A percentile compares a stretch with the other conserved stretches of the same genome.
Evolutionary conservation across 345 rosid species (phyloP).

Genomic region (Moricandia moricandioides): DNA sequence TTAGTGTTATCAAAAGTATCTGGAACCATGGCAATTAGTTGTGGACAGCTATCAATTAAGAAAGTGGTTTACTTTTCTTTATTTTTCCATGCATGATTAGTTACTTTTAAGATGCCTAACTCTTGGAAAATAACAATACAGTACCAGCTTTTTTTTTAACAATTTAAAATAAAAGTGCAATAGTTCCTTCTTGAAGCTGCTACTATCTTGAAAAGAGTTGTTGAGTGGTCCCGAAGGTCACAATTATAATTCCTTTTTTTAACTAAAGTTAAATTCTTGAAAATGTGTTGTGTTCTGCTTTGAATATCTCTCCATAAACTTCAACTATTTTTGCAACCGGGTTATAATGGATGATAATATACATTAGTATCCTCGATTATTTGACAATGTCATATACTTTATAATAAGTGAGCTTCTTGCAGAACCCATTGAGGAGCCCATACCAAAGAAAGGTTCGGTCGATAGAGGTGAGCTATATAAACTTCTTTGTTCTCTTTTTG

Average conservation of each 20-base stretch:
- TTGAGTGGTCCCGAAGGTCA: neutral
- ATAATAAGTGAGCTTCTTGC: conserved; percentile 28
- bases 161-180: neutral
- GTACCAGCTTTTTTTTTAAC: neutral
- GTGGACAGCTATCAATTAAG: conserved; percentile 27
- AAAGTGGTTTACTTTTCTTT: conserved; percentile 28
- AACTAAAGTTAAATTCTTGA: neutral
- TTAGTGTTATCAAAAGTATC: conserved; percentile 6
- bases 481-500: neutral
- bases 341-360: neutral
- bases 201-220: neutral
- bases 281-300: conserved; percentile 7
- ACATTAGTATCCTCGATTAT: neutral
- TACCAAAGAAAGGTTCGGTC: conserved; percentile 63
- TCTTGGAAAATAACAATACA: conserved; percentile 3
- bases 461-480: conserved; percentile 59
- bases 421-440: conserved; percentile 57
- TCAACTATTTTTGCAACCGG: neutral
- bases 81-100: neutral
- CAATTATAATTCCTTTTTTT: neutral
- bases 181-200: neutral
- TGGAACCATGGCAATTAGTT: conserved; percentile 23
- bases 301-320: neutral
- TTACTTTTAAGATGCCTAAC: conserved; percentile 15
- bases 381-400: neutral